A percentile compares a stretch with the other conserved stretches of the same genome.
phyloP scores from a whole-genome alignment of 1,284 basidiomycete species.

The Pholiota adiposa region DNA sequence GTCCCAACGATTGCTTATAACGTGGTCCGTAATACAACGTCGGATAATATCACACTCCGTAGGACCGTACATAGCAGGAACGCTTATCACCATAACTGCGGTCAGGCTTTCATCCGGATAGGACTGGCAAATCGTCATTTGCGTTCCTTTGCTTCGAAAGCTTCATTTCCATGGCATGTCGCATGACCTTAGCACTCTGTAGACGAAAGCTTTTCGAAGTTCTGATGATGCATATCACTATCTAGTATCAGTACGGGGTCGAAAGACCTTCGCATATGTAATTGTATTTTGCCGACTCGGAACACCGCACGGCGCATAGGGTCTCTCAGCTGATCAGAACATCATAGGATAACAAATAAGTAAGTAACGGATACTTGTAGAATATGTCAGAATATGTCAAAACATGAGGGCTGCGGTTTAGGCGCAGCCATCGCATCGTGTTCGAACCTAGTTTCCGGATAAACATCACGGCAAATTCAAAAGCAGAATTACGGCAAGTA shows the following conservation, averaged over 20 bases:
- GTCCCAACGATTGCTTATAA: background rate
- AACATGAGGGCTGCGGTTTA: background rate
- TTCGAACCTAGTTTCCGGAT: too few relatives aligned
- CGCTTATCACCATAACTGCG: background rate
- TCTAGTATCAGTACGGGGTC: too few relatives aligned
- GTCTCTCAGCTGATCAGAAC: background rate
- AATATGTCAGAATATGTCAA: constrained; percentile 3
- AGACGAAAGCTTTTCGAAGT: background rate
- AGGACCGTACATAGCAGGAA: too few relatives aligned
- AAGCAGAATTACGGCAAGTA: too few relatives aligned
- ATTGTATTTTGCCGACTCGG: background rate
- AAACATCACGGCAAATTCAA: background rate
- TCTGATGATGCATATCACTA: background rate
- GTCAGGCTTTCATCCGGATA: background rate
- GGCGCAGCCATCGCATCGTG: background rate
- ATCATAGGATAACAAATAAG: background rate
- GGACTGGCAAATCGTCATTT: background rate
- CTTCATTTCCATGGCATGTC: background rate
- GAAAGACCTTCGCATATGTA: background rate
- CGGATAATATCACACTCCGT: background rate
- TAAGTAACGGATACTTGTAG: background rate
- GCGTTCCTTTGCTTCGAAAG: background rate
- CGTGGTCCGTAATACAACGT: background rate
- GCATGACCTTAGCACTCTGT: background rate
- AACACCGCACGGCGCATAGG: background rate